Evolutionary conservation across 1,284 basidiomycete species (phyloP), one percentile per base, ranked within the genome.

Genomic region (Microbotryum silenes-acaulis): DNA sequence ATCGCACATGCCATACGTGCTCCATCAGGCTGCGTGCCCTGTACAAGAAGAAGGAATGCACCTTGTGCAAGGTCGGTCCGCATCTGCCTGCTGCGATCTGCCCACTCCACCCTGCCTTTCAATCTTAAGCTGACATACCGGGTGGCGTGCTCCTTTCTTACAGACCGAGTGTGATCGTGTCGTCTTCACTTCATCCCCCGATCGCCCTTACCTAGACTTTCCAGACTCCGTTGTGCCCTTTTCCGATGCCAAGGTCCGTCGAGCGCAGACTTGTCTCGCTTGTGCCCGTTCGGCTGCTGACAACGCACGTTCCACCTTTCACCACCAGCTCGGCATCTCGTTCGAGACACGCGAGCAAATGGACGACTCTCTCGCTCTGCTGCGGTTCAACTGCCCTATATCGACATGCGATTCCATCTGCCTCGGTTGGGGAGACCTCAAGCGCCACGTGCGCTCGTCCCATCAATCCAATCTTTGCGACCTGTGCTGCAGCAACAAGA

Each of bases 311-410:
- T 27, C n/a, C 49, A 51, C 18, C 47, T 23, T 10, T 12, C 21
- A 54, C 3, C 3, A 2, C 20, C 51, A 68, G 75, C 80, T 97
- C 4, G 80, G 81, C 9, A 87, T 97, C 47, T 84, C 80, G 53
- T 98, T 97, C 71, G 91, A 97, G 78, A 89, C 87, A 21, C 82
- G 85, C 68, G 89, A 92, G 61, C 92, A 96, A 71, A 90, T 94
- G 87, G 89, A 97, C 70, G 89, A 93, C 49, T 89, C 91, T 0
- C 79, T 97, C n/a, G 81, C 94, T 18, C 81, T 98, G 16, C 83
- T 98, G 10, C 85, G 91, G 25, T 83, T 76, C 72, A 77, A 78
- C 67, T 78, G 77, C 56, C 77, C 77, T 3, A 58, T 64, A 7
- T 31, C 66, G 53, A 62, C 69, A 56, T 98, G 94, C 72, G 85